Base-by-base conservation (phyloP, 2,329 filamentous ascomycete genomes). In the Zasmidium citrigriseum region DNA sequence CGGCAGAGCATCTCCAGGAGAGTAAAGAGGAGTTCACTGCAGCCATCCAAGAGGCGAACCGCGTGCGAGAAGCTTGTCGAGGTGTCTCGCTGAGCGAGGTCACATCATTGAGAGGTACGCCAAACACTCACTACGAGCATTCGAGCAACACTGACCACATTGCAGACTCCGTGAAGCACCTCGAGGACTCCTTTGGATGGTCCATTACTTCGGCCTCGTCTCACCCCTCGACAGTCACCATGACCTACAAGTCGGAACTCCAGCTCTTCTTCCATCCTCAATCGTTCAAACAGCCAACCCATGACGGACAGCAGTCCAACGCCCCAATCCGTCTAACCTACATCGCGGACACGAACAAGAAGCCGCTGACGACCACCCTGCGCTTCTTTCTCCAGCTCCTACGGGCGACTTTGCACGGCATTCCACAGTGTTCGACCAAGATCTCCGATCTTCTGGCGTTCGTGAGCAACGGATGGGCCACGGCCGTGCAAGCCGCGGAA, bases 81-180 rank as follows among this genome's bases (percentile, higher is more conserved):
- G 93, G 93, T 41, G 97, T 93, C 88, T 93, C 88, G 57, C 85
- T 88, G 53, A 87, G 83, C 24, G 95, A 98, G 75, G 90, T 98
- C 63, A 83, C 83, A 63, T 78, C 80, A 41, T 80, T 96, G n/a
- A 92, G 93, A 82, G 84, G 89, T 90, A 81, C 14, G 16, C 20
- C 5, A 38, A 20, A 29, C n/a, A 29, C 25, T 18, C n/a, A 34
- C 47, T 45, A 27, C 23, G n/a, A n/a, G n/a, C n/a, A n/a, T n/a
- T n/a, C n/a, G n/a, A n/a, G n/a, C n/a, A 52, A 48, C 20, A 44
- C 77, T 83, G 71, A 84, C 72, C 46, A n/a, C 34, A 27, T 45
- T 45, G 55, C 67, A 91, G 89, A 77, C 47, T 86, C 83, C 61
- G 87, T 90, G 45, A 82, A 86, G 44, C 77, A 77, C 0, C 78